Evolutionary conservation across 768 basidiomycete genomes (phyloP).

Genomic region (Kwoniella pini): DNA sequence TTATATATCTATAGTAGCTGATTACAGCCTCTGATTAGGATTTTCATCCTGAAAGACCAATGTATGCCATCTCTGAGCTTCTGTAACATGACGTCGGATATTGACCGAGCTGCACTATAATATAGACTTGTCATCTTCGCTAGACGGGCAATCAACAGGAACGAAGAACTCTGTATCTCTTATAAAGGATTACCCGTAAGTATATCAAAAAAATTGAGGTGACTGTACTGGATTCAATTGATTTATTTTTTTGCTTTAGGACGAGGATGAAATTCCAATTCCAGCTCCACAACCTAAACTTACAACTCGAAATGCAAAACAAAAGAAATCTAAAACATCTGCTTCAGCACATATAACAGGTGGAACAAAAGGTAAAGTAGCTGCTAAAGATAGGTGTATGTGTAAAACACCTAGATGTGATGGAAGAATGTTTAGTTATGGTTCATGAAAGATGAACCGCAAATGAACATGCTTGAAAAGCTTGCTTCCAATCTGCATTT

Average conservation of each 20-base stretch:
- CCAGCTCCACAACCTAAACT: constrained; percentile 8
- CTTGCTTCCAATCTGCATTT: too few relatives aligned
- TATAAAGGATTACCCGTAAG: constrained; percentile 50
- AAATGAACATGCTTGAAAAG: too few relatives aligned
- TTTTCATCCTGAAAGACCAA: constrained; percentile 51
- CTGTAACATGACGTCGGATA: too few relatives aligned
- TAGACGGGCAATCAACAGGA: constrained; percentile 30
- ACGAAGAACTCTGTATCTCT: constrained; percentile 51
- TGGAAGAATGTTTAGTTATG: constrained; percentile 38
- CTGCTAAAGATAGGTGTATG: constrained; percentile 23
- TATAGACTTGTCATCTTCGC: constrained; percentile 50
- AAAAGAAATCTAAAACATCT: constrained; percentile 19
- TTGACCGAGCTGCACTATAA: too few relatives aligned
- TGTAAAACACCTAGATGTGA: constrained; percentile 37
- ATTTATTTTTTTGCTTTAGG: constrained; percentile 11
- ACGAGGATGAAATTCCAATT: constrained; percentile 10
- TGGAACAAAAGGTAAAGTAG: constrained; percentile 17
- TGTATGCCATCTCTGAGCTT: constrained; percentile 27
- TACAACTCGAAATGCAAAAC: constrained; percentile 5
- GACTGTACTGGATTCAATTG: too few relatives aligned
- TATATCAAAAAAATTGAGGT: too few relatives aligned
- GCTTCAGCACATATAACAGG: constrained; percentile 21
- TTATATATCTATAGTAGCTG: background rate
- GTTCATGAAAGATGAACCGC: background rate
- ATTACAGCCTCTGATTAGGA: constrained; percentile 32